Evolutionary conservation across 768 basidiomycete genomes (phyloP).

Genomic region (Xerocomellus chrysenteron): DNA sequence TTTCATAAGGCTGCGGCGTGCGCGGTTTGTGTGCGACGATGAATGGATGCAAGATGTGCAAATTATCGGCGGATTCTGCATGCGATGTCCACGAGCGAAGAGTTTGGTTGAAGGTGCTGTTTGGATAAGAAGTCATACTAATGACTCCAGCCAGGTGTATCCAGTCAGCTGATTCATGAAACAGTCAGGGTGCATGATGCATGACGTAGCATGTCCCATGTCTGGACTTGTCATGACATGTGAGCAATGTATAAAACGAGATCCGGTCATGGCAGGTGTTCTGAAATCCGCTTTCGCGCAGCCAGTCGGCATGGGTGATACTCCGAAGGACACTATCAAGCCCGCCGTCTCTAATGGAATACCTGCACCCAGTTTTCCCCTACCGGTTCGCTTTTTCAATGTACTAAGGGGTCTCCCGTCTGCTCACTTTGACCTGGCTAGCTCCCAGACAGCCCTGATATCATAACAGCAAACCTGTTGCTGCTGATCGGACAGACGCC

Average conservation of each 20-base stretch:
- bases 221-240: not conserved
- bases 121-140: too few relatives aligned
- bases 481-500: constrained; percentile 38
- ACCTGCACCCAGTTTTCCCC: constrained; percentile 35
- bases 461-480: constrained; percentile 48
- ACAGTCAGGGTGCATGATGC: too few relatives aligned
- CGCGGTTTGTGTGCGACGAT: not conserved
- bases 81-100: too few relatives aligned
- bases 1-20: too few relatives aligned
- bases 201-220: too few relatives aligned
- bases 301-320: constrained; percentile 12
- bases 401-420: not conserved
- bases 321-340: constrained; percentile 5
- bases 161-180: not conserved
- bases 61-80: not conserved
- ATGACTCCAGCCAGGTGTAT: not conserved
- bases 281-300: not conserved
- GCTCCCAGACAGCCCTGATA: constrained; percentile 49
- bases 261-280: not conserved
- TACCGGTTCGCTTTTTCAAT: constrained; percentile 37
- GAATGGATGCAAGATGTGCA: not conserved
- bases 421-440: constrained; percentile 20
- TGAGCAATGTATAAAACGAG: constrained; percentile 1
- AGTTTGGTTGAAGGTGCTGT: too few relatives aligned
- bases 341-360: constrained; percentile 42